A percentile compares a stretch with the other conserved stretches of the same genome.
Conservation (phyloP, 768 basidiomycete genomes). For the Clavulina sp. region DNA sequence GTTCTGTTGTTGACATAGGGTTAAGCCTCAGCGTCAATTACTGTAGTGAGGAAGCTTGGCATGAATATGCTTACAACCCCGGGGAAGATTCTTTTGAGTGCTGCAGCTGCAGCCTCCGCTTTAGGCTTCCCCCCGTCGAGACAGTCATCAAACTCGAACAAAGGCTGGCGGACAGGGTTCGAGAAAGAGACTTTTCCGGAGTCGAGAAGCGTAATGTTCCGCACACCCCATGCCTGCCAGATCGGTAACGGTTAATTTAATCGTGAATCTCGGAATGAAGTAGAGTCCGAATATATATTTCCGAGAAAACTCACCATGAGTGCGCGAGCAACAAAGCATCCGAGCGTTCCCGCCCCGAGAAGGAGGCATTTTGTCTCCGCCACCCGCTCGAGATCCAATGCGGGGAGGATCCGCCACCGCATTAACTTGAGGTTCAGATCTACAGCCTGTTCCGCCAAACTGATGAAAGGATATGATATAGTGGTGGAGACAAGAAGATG, state of each 20-base stretch:
- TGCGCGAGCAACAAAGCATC: slow-evolving; percentile 86
- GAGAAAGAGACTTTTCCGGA: slow-evolving; percentile 86
- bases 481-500: neutral
- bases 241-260: neutral
- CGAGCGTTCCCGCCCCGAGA: slow-evolving; percentile 88
- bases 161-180: slow-evolving; percentile 91
- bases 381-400: slow-evolving; percentile 76
- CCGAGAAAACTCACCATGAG: slow-evolving; percentile 47
- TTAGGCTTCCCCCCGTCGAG: slow-evolving; percentile 86
- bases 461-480: slow-evolving; percentile 16
- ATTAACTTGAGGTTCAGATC: slow-evolving; percentile 94
- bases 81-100: slow-evolving; percentile 77
- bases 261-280: neutral
- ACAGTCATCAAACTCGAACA: slow-evolving; percentile 92
- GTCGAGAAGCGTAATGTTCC: slow-evolving; percentile 85
- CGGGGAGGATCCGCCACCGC: slow-evolving; percentile 90
- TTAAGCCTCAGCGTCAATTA: too few species aligned
- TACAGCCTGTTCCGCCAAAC: slow-evolving; percentile 91
- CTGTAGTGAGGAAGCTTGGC: neutral
- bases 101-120: slow-evolving; percentile 74
- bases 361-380: slow-evolving; percentile 63
- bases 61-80: slow-evolving; percentile 49
- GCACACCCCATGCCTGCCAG: slow-evolving; percentile 81
- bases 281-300: neutral
- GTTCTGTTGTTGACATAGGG: slow-evolving; percentile 36